Percentiles rank a stretch among this genome's conserved stretches.
Conservation (phyloP, 805 yeast species). For the Cyberlindnera americana region DNA sequence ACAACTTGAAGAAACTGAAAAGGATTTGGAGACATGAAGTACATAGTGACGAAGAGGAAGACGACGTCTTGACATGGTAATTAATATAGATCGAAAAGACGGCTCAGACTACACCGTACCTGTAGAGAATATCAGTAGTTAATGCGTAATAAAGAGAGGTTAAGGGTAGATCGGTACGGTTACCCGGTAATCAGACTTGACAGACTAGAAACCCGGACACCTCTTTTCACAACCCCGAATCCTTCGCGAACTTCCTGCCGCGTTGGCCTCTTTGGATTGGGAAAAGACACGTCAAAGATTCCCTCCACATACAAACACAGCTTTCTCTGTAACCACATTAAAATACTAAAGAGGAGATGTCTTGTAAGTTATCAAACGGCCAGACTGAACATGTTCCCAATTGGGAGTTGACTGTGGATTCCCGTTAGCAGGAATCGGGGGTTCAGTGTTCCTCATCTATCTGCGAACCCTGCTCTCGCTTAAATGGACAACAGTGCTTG, state of each 20-base stretch:
- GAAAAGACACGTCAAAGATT: conserved; percentile 12
- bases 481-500: too few species aligned
- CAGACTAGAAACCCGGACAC: too few species aligned
- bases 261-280: conserved; percentile 3
- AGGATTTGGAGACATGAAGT: conserved; percentile 31
- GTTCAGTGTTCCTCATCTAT: neutral
- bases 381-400: too few species aligned
- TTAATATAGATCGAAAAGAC: too few species aligned
- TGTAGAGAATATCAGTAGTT: too few species aligned
- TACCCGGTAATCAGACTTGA: too few species aligned
- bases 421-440: too few species aligned
- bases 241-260: conserved; percentile 1
- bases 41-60: conserved; percentile 24
- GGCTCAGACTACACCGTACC: too few species aligned
- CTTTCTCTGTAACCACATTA: neutral
- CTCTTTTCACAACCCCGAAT: too few species aligned
- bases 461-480: neutral
- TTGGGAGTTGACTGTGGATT: too few species aligned
- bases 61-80: conserved; percentile 28
- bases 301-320: conserved; percentile 1
- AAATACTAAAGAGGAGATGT: conserved; percentile 2
- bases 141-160: too few species aligned
- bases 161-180: too few species aligned
- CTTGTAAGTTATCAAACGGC: conserved; percentile 8
- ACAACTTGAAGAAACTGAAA: conserved; percentile 29